Conservation (phyloP, 495 filamentous ascomycete species). For the Neurospora sp. region DNA sequence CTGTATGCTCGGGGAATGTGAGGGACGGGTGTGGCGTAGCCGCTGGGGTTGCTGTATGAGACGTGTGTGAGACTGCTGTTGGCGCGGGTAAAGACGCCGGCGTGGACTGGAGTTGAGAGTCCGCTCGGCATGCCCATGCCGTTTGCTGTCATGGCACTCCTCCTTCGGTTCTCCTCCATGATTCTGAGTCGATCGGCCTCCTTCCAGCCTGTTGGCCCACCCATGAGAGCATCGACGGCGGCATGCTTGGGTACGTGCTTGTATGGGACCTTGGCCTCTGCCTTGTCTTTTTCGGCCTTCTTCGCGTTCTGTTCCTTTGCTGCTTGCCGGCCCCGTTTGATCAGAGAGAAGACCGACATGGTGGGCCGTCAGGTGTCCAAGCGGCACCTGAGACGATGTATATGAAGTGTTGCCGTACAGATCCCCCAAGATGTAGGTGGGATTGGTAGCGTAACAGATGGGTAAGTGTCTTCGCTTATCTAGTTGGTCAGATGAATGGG, state of each 20-base stretch:
- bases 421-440: neutral
- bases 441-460: neutral
- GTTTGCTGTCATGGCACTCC: slow-evolving; percentile 30
- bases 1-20: slow-evolving; percentile 33
- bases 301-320: slow-evolving; percentile 41
- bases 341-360: slow-evolving; percentile 45
- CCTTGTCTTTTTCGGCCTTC: slow-evolving; percentile 31
- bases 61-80: slow-evolving; percentile 33
- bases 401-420: neutral
- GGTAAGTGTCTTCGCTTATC: neutral
- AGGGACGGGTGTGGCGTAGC: slow-evolving; percentile 30
- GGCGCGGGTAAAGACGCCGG: slow-evolving; percentile 26
- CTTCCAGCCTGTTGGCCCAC: slow-evolving; percentile 40
- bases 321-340: slow-evolving; percentile 36
- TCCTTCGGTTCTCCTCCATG: slow-evolving; percentile 32
- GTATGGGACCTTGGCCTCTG: slow-evolving; percentile 37
- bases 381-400: neutral
- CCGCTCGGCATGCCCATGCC: slow-evolving; percentile 20
- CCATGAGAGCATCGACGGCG: slow-evolving; percentile 44
- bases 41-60: slow-evolving; percentile 25
- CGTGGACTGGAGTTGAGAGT: slow-evolving; percentile 10
- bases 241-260: slow-evolving; percentile 49
- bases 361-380: neutral
- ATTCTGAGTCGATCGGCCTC: slow-evolving; percentile 30
- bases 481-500: neutral